These are phyloP conservation scores for Cercospora zeina DNA, from an alignment of 2,329 filamentous ascomycete genomes.

Conservation along the genomic window DNA sequence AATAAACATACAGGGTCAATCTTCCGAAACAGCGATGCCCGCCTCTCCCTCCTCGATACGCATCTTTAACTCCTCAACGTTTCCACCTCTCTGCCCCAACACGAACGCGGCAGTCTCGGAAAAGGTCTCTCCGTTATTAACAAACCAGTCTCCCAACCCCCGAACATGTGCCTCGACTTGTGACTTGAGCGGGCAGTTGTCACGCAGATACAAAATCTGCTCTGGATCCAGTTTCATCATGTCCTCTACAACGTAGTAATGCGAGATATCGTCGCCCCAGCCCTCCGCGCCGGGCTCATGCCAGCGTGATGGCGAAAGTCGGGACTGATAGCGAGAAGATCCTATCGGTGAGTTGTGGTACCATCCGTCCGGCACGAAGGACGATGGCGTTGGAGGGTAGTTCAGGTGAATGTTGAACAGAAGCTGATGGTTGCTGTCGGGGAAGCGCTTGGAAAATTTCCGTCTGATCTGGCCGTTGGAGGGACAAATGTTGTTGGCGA, in stretches of 20 bases:
- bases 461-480: constrained; percentile 61
- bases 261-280: constrained; percentile 64
- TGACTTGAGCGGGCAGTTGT: constrained; percentile 57
- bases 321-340: constrained; percentile 47
- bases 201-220: constrained; percentile 59
- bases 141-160: constrained; percentile 60
- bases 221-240: constrained; percentile 64
- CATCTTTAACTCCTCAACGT: constrained; percentile 60
- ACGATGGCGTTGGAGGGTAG: constrained; percentile 39
- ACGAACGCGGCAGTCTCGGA: constrained; percentile 60
- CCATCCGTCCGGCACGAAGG: constrained; percentile 39
- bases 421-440: constrained; percentile 52
- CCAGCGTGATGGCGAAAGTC: constrained; percentile 50
- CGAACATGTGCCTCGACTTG: constrained; percentile 59
- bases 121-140: constrained; percentile 64
- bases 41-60: constrained; percentile 68
- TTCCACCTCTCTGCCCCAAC: constrained; percentile 56
- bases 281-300: constrained; percentile 60
- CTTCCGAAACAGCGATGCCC: constrained; percentile 56
- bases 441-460: constrained; percentile 59
- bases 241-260: constrained; percentile 65
- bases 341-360: constrained; percentile 42
- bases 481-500: constrained; percentile 61
- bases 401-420: constrained; percentile 51
- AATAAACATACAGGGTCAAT: constrained; percentile 7